phyloP scores from a whole-genome alignment of 805 yeast species.

The Metschnikowia proteae region DNA sequence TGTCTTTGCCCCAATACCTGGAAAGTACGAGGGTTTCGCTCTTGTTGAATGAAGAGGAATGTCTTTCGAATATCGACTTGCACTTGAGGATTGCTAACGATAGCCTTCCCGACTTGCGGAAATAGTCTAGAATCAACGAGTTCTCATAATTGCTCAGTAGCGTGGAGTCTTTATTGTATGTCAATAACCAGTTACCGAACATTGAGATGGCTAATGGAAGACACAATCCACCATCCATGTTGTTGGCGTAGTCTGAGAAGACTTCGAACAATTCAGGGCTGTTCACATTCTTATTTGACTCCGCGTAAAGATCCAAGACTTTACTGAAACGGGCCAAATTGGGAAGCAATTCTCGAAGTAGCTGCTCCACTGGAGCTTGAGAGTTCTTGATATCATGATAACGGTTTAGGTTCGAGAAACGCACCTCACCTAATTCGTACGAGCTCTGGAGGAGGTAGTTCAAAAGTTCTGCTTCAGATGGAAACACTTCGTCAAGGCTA shows the following conservation, averaged over 20 bases:
- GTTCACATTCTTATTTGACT: slow-evolving; percentile 12
- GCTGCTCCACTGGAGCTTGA: not conserved
- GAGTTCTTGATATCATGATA: slow-evolving; percentile 8
- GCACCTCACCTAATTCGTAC: slow-evolving; percentile 20
- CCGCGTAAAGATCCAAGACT: slow-evolving; percentile 18
- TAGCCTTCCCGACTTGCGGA: slow-evolving; percentile 21
- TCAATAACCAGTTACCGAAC: slow-evolving; percentile 25
- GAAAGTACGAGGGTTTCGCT: slow-evolving; percentile 4
- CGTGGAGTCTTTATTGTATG: slow-evolving; percentile 17
- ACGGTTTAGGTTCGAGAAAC: slow-evolving; percentile 15
- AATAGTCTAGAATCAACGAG: slow-evolving; percentile 19
- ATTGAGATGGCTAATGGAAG: slow-evolving; percentile 24
- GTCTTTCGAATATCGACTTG: slow-evolving; percentile 10
- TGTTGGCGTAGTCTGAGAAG: slow-evolving; percentile 17
- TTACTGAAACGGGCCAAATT: slow-evolving; percentile 11
- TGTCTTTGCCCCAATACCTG: slow-evolving; percentile 17
- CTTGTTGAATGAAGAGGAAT: not conserved
- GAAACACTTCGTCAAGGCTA: slow-evolving; percentile 12
- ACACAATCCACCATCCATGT: slow-evolving; percentile 14
- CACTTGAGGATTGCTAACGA: slow-evolving; percentile 17
- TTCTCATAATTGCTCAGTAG: slow-evolving; percentile 20
- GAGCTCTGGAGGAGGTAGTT: slow-evolving; percentile 16
- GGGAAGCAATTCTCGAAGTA: slow-evolving; percentile 10
- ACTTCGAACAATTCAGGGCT: slow-evolving; percentile 18
- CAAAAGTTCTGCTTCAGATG: slow-evolving; percentile 9